Evolutionary conservation across 352 stramenopile species (phyloP).

Genomic region (Globisporangium megalacanthum): DNA sequence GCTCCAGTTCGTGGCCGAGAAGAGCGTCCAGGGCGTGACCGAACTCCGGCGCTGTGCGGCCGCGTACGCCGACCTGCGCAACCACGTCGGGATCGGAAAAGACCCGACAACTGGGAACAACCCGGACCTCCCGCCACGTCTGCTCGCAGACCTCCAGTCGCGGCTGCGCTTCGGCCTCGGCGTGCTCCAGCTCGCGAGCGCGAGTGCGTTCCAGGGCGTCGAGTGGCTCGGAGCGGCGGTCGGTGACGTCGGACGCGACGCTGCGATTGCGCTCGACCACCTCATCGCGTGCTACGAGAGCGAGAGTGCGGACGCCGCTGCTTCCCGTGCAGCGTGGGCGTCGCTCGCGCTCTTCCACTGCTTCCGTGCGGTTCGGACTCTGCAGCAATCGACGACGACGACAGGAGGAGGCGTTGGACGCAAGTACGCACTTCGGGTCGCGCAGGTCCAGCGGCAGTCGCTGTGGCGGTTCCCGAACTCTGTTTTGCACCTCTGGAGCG

Average conservation of each 20-base stretch:
- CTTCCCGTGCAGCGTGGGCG: constrained; percentile 27
- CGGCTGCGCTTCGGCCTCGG: constrained; percentile 28
- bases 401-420: neutral
- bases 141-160: constrained; percentile 12
- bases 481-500: constrained; percentile 37
- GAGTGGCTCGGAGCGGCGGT: constrained; percentile 22
- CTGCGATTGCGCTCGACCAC: constrained; percentile 21
- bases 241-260: constrained; percentile 16
- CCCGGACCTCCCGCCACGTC: constrained; percentile 8
- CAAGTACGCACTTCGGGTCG: constrained; percentile 4
- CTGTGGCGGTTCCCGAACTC: constrained; percentile 20
- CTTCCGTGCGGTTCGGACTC: constrained; percentile 16
- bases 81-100: constrained; percentile 10
- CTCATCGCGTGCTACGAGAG: constrained; percentile 17
- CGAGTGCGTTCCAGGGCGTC: constrained; percentile 17
- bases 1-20: constrained; percentile 21
- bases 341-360: constrained; percentile 28
- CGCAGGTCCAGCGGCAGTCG: constrained; percentile 9
- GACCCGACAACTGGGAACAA: neutral
- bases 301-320: constrained; percentile 1
- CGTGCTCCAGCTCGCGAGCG: constrained; percentile 24
- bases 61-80: constrained; percentile 18
- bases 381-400: constrained; percentile 21
- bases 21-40: constrained; percentile 21
- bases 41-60: constrained; percentile 22